Evolutionary conservation across 2,329 filamentous ascomycete genomes (phyloP), one percentile per base, ranked within the genome.

Genomic region (Colletotrichum nymphaeae): DNA sequence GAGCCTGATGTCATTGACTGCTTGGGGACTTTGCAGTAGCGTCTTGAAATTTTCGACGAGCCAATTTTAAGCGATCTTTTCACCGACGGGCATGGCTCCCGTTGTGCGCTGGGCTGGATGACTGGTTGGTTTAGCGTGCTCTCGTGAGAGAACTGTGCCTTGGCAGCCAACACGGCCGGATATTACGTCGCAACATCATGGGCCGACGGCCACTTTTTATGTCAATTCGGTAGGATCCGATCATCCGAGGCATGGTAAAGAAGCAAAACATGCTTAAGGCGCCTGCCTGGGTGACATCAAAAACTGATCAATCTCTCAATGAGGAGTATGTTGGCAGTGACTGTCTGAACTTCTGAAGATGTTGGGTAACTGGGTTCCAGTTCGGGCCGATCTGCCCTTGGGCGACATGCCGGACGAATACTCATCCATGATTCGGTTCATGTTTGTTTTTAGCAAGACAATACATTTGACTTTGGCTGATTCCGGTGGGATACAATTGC

Each of bases 161-260:
- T 64, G 59, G 59, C 53, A 65, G 58, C 69, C 52, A 37, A 69
- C 59, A 69, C 30, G 53, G 59, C 46, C 55, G 16, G 37, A 53
- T 37, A 16, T 68, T 70, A 8, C 26, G 28, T 65, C 70, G 70
- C 67, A 64, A 62, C 60, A 73, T 70, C 60, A 32, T 60, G 53
- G 19, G 42, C 70, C 70, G 67, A 73, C 30, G 59, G 16, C 60
- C 67, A 46, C 46, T 65, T 70, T 65, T 72, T 49, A 35, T 42
- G 66, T 65, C 67, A 70, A 11, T 37, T 69, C 67, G 70, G 70
- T 30, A 70, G 66, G 22, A 65, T 26, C 55, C 70, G 67, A 64
- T 56, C 60, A 65, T 26, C 55, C 70, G 67, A 64, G 60, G 67
- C 4, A 35, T 55, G 14, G n/a, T n/a, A 30, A 3, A 14, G 11